Percentiles rank a stretch among this genome's conserved stretches.
phyloP scores from a whole-genome alignment of 352 stramenopile genomes.

The Globisporangium spinosum region DNA sequence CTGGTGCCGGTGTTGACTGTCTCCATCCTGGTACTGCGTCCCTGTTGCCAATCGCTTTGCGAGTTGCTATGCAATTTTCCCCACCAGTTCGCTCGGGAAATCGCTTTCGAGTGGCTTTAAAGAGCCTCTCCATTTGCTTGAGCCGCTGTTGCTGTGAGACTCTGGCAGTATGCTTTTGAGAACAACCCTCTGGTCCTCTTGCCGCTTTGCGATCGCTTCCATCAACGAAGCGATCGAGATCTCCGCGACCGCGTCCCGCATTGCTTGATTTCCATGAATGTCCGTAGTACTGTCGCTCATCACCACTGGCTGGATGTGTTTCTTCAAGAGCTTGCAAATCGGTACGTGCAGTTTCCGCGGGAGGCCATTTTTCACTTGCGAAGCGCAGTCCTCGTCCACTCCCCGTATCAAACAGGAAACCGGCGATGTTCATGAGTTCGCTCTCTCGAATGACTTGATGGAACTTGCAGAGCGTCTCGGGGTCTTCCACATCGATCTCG shows the following conservation, averaged over 20 bases:
- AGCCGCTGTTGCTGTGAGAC: not conserved
- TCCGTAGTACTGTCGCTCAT: not conserved
- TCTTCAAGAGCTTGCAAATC: conserved; percentile 29
- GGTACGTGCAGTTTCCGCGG: conserved; percentile 23
- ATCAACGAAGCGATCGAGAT: conserved; percentile 11
- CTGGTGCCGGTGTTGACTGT: not conserved
- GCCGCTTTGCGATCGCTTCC: not conserved
- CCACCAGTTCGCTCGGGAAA: not conserved
- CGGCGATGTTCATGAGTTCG: conserved; percentile 31
- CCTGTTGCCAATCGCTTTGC: not conserved
- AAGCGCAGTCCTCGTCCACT: conserved; percentile 11
- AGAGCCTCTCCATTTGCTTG: not conserved
- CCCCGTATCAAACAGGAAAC: conserved; percentile 25
- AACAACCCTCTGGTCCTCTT: not conserved
- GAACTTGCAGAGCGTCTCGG: conserved; percentile 35
- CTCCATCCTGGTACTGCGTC: not conserved
- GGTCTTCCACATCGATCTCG: conserved; percentile 52
- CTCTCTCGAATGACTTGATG: conserved; percentile 28
- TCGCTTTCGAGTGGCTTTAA: conserved; percentile 4
- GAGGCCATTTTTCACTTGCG: conserved; percentile 30
- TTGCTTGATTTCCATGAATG: not conserved
- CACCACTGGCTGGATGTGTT: conserved; percentile 15
- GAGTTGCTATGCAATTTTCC: not conserved
- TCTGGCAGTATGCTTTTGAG: not conserved
- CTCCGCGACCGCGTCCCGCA: not conserved